Evolutionary conservation across 768 basidiomycete species (phyloP), one percentile per base, ranked within the genome.

Genomic region (Xanthoconium stramineum): DNA sequence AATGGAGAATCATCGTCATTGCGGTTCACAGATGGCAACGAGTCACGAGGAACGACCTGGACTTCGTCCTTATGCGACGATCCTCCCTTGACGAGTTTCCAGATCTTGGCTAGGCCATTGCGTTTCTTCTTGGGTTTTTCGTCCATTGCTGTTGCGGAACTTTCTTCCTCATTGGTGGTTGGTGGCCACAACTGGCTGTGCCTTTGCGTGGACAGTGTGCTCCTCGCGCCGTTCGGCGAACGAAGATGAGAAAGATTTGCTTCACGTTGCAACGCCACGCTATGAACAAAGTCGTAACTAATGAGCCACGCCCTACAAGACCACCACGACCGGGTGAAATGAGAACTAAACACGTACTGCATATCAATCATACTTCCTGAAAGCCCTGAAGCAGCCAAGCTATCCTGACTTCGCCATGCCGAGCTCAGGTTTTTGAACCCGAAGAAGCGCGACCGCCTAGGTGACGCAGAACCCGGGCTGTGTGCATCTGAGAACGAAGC

Each of bases 281-380:
- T 93, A 61, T 11, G 47, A 55, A 37, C 30, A 15, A 35, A 54
- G 45, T 42, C 46, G n/a, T 24, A 47, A 13, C 40, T 17, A 43
- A 50, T 69, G 50, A 61, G 46, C 57, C 35, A 37, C 20, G 15
- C 3, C 43, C 19, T 32, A 24, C 45, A 54, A 3, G 7, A 29
- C 19, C 51, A 20, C 37, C 11, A 48, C 14, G 45, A 51, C 32
- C 10, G 13, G 13, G 12, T n/a, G 28, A 17, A 14, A 57, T 57
- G 53, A 50, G n/a, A 60, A 43, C 17, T 10, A 47, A 24, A 55
- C 43, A 85, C 89, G 60, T 74, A 93, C 91, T 94, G 91, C 91
- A 94, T 93, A 69, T 93, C 89, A 61, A 93, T 74, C 89, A 94
- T 91, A 64, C 91, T 94, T 51, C 91, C 91, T 4, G 88, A 87